Base-by-base conservation (phyloP, 164 flowering plant genomes). In the Tinospora cordifolia region DNA sequence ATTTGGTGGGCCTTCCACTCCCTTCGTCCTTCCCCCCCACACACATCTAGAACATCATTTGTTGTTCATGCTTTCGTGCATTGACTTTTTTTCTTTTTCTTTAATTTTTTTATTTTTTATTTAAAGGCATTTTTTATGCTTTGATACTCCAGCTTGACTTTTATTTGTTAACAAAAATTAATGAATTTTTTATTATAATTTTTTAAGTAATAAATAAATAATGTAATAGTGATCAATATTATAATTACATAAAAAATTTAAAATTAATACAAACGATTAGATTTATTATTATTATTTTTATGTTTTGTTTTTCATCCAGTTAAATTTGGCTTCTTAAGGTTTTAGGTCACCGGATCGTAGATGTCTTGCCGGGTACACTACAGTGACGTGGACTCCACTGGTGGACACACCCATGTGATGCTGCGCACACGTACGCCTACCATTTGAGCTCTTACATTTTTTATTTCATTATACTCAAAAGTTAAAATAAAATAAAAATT, bases 391-490 rank as follows among this genome's bases (percentile, higher is more conserved):
- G 40, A 22, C 49, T 46, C 13, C 36, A 46, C 6, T 34, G 40
- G 19, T 34, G 11, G 69, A 66, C 69, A 66, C 27, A 66, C 51
- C 34, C 69, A 66, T 24, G 69, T 66, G 69, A 39, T n/a, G 22
- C 3, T 65, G 47, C 9, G 47, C 26, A 65, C 47, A 65, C 25
- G 26, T 65, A 40, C 1, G 3, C 26, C 44, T 3, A 7, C 60
- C 60, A 60, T 60, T 5, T 60, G 63, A 24, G 14, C 63, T 8
- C 59, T 51, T 51, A 15, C 19, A 17, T n/a, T n/a, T n/a, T n/a
- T n/a, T n/a, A 51, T 11, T 5, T 51, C 46, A 41, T 41, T 12
- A 0, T 41, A 41, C 46, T 11, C 46, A 41, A 41, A n/a, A n/a
- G n/a, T n/a, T n/a, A 4, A 4, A 30, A 30, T 30, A 4, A 4